Percentiles rank a stretch among this genome's conserved stretches.
These are phyloP conservation scores for Pleurotus citrinopileatus DNA, from an alignment of 768 basidiomycete species.

Conservation along the genomic window DNA sequence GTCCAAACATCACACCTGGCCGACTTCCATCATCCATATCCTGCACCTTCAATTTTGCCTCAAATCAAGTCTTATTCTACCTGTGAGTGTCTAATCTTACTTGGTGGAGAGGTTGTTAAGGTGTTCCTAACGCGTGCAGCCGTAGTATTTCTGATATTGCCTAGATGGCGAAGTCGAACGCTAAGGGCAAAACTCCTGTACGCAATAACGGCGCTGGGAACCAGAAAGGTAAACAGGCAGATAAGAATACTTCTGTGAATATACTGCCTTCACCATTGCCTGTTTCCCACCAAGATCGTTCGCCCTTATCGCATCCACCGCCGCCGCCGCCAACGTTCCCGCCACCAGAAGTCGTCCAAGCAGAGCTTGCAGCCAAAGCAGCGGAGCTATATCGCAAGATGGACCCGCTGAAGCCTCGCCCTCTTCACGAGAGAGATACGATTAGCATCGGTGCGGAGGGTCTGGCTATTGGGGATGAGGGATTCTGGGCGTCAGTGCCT, in stretches of 20 bases:
- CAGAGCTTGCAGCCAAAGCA: not conserved
- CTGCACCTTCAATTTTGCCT: not conserved
- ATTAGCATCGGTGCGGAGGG: conserved; percentile 1
- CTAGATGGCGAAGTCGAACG: not conserved
- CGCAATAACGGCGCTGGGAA: not conserved
- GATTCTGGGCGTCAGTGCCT: conserved; percentile 1
- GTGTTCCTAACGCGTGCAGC: not conserved
- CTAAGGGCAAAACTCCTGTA: not conserved
- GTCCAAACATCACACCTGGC: not conserved
- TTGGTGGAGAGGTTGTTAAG: not conserved
- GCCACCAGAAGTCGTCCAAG: not conserved
- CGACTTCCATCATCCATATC: not conserved
- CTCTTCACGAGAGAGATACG: not conserved
- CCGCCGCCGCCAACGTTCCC: conserved; percentile 1
- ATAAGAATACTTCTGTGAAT: not conserved
- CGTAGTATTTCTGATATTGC: not conserved
- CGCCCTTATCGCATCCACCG: not conserved
- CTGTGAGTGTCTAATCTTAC: not conserved
- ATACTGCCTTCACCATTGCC: not conserved
- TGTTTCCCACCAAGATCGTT: not conserved
- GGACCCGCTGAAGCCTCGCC: not conserved
- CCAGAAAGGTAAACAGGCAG: not conserved
- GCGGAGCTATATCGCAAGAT: conserved; percentile 3
- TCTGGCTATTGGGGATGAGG: not conserved
- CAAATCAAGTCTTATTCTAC: not conserved